phyloP scores from a whole-genome alignment of 306 rosid genomes.

The Cucurbita pepo region DNA sequence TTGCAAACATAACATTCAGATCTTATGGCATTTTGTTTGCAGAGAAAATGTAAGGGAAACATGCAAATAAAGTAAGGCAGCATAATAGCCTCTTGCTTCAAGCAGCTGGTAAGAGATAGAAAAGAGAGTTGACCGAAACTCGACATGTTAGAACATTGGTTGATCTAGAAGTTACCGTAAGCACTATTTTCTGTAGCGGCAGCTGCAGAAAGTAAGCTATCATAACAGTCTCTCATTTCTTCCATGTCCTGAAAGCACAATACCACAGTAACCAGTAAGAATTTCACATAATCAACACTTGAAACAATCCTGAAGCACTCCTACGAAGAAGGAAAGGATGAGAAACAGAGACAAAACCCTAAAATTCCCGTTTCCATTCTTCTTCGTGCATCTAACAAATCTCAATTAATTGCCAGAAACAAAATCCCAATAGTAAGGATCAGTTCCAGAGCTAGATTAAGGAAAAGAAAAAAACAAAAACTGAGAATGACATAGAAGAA shows the following conservation, averaged over 20 bases:
- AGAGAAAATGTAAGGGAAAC: not conserved
- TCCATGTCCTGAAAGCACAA: constrained; percentile 52
- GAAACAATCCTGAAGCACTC: not conserved
- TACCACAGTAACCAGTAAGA: not conserved
- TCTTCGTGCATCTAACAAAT: not conserved
- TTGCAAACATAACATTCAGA: not conserved
- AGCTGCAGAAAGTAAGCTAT: constrained; percentile 80
- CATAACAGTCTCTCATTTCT: constrained; percentile 88
- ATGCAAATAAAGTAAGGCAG: not conserved
- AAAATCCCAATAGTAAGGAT: not conserved
- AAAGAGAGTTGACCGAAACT: not conserved
- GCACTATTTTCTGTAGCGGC: constrained; percentile 93
- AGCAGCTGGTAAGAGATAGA: not conserved
- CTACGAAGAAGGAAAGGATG: not conserved
- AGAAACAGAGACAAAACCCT: not conserved
- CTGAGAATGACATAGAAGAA: not conserved
- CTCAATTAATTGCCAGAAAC: not conserved
- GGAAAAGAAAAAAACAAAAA: not conserved
- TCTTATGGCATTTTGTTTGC: not conserved
- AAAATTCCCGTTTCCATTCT: not conserved
- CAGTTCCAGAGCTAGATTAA: not conserved
- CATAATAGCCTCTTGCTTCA: not conserved
- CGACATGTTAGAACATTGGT: not conserved
- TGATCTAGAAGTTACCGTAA: constrained; percentile 34
- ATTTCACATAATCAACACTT: not conserved